phyloP scores from a whole-genome alignment of 805 yeast genomes.

The Candida gorgasii region DNA sequence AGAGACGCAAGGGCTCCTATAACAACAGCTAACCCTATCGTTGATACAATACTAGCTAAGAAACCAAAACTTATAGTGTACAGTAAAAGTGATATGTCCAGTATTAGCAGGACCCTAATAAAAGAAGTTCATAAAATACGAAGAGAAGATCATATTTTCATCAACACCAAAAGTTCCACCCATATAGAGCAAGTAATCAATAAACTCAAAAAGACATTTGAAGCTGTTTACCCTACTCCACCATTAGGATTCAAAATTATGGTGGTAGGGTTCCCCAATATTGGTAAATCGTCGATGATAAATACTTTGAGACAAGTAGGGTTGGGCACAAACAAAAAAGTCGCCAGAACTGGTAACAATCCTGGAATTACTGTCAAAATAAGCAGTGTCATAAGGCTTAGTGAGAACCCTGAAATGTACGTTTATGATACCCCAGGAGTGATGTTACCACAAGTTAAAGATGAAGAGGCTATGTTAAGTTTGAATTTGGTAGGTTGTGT shows the following conservation, averaged over 20 bases:
- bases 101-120: slow-evolving; percentile 37
- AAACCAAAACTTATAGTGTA: slow-evolving; percentile 66
- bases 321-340: slow-evolving; percentile 49
- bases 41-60: slow-evolving; percentile 62
- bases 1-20: slow-evolving; percentile 90
- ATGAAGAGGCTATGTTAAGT: slow-evolving; percentile 69
- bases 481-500: slow-evolving; percentile 77
- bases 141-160: slow-evolving; percentile 41
- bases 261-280: slow-evolving; percentile 95
- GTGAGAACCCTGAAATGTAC: slow-evolving; percentile 60
- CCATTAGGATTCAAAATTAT: slow-evolving; percentile 79
- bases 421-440: slow-evolving; percentile 94
- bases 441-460: slow-evolving; percentile 70
- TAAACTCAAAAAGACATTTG: slow-evolving; percentile 46
- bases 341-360: slow-evolving; percentile 79
- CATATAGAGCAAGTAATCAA: slow-evolving; percentile 56
- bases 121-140: slow-evolving; percentile 33
- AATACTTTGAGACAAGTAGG: slow-evolving; percentile 63
- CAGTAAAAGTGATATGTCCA: slow-evolving; percentile 70
- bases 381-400: slow-evolving; percentile 70
- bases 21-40: slow-evolving; percentile 75
- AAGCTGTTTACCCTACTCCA: slow-evolving; percentile 61
- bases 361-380: slow-evolving; percentile 90
- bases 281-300: slow-evolving; percentile 90
- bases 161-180: slow-evolving; percentile 55